Evolutionary conservation across 2,329 filamentous ascomycete genomes (phyloP), one percentile per base, ranked within the genome.

Genomic region (Arthrobotrys sinensis): DNA sequence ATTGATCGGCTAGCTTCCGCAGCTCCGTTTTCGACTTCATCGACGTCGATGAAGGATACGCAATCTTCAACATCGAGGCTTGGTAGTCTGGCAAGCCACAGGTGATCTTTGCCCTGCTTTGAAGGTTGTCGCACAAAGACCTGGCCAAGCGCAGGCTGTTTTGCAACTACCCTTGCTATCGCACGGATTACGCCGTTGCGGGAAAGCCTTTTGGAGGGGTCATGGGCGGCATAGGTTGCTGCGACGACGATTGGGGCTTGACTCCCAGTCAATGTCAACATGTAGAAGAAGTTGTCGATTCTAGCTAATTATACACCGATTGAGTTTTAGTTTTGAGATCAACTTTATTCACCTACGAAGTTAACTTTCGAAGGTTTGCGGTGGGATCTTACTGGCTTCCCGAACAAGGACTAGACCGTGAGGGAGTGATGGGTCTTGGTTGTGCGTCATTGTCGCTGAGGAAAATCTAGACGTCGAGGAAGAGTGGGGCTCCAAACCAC

Each of bases 231-330:
- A 24, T 70, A 70, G 1, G 14, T 52, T 19, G 53, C 66, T 5
- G 66, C 24, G 1, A 62, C 43, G 10, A 70, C 19, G 5, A 70
- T 32, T 11, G 53, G 46, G 3, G 66, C 57, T 16, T 62, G 53
- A 16, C 53, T 62, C n/a, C 66, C 66, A 4, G 66, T 50, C 8
- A 28, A 19, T 0, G 66, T 48, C 6, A 70, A 3, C 32, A 70
- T 24, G 16, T 60, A 70, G 28, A 45, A 70, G 43, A 52, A 70
- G 14, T 70, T 70, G 14, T 70, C 66, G 45, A 70, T 55, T 10
- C 48, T 70, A 16, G 28, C 53, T 70, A 32, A 8, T 16, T 34
- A 34, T 32, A 19, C 12, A n/a, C 16, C 3, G 16, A 21, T 12
- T 48, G 14, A 21, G 12, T 19, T 48, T 32, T 64, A 16, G 36